phyloP scores from a whole-genome alignment of 345 rosid species.

The Eucalyptus cloeziana region DNA sequence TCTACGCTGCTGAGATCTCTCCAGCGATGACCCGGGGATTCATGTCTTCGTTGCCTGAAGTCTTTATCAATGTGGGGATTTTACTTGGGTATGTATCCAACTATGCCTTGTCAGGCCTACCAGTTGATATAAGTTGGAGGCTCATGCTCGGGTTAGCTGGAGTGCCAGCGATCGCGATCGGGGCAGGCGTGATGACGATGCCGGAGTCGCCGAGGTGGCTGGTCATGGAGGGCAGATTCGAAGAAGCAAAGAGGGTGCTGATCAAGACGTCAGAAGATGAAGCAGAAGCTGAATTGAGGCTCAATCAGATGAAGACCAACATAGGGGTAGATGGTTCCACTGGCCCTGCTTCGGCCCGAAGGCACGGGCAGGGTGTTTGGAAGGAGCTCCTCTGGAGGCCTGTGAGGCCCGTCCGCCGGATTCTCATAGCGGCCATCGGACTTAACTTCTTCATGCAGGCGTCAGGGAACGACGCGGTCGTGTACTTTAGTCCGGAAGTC shows the following conservation, averaged over 20 bases:
- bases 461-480: conserved; percentile 50
- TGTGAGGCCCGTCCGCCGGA: conserved; percentile 16
- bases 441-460: conserved; percentile 58
- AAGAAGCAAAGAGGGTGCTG: neutral
- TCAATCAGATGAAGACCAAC: conserved; percentile 15
- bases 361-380: neutral
- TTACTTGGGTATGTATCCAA: neutral
- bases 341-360: neutral
- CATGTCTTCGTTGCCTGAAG: neutral
- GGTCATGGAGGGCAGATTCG: neutral
- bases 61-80: neutral
- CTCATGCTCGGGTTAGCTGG: neutral
- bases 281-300: conserved; percentile 40
- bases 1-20: neutral
- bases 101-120: neutral
- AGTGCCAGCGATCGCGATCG: neutral
- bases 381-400: neutral
- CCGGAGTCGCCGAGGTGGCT: neutral
- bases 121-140: neutral
- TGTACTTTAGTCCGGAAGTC: conserved; percentile 40
- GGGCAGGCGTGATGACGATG: neutral
- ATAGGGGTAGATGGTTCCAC: neutral
- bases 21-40: neutral
- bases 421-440: conserved; percentile 40
- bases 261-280: neutral